Conservation (phyloP, 441 rosid genomes). For the Theobroma grandiflorum region DNA sequence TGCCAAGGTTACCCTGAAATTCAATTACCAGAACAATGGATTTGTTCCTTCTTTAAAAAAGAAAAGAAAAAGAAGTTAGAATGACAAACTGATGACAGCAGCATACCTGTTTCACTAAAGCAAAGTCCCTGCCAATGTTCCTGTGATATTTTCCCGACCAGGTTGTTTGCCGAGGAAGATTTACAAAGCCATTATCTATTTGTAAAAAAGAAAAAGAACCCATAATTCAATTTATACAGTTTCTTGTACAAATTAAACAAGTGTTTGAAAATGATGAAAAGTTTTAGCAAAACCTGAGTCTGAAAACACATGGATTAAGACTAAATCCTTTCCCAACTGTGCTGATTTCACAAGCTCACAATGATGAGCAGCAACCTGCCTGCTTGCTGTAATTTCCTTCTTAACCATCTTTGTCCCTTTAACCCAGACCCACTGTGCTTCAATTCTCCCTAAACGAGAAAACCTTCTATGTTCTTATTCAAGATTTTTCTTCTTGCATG, state of each 20-base stretch:
- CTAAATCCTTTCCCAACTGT: neutral
- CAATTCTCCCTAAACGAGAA: neutral
- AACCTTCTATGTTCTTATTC: neutral
- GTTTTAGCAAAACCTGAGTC: slow-evolving; percentile 25
- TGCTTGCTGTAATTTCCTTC: slow-evolving; percentile 24
- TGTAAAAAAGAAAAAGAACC: neutral
- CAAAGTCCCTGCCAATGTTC: slow-evolving; percentile 23
- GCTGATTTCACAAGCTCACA: slow-evolving; percentile 25
- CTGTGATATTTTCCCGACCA: neutral
- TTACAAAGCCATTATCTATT: slow-evolving; percentile 10
- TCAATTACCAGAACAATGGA: slow-evolving; percentile 5
- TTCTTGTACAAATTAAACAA: neutral
- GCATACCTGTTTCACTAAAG: slow-evolving; percentile 7
- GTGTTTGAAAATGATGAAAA: neutral
- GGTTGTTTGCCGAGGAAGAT: neutral
- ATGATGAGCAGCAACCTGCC: neutral
- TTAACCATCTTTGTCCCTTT: slow-evolving; percentile 4
- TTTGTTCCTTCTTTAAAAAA: neutral
- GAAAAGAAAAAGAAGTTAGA: neutral
- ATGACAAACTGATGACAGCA: neutral
- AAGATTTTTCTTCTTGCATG: neutral
- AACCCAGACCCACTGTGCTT: neutral
- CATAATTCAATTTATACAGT: neutral
- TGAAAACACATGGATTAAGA: slow-evolving; percentile 22
- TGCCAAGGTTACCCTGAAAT: slow-evolving; percentile 22